Evolutionary conservation across 2,329 filamentous ascomycete species (phyloP).

Genomic region (Xylariaceae sp.): DNA sequence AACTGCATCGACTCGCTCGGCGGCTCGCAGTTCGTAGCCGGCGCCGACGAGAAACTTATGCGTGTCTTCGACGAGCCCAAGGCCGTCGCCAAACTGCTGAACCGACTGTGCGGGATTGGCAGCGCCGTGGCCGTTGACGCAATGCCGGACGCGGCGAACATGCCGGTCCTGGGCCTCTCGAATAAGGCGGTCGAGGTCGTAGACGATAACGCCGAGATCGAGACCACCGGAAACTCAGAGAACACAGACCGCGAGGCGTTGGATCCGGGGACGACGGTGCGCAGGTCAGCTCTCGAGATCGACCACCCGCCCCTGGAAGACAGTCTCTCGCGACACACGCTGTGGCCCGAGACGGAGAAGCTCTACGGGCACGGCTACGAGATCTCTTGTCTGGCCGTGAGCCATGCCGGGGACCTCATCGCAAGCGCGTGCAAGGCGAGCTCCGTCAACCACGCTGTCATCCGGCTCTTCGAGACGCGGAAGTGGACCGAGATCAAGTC

Average conservation of each 20-base stretch:
- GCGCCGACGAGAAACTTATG: conserved; percentile 96
- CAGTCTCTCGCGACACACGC: conserved; percentile 77
- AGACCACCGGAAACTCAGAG: conserved; percentile 35
- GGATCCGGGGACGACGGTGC: conserved; percentile 50
- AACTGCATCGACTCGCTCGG: conserved; percentile 84
- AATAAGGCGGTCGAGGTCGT: conserved; percentile 78
- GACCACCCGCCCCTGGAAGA: conserved; percentile 82
- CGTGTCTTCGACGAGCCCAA: conserved; percentile 89
- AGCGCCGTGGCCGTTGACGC: conserved; percentile 30
- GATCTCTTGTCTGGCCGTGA: conserved; percentile 79
- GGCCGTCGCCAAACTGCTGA: conserved; percentile 70
- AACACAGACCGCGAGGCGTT: conserved; percentile 46
- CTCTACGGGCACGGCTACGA: conserved; percentile 97
- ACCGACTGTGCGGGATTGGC: conserved; percentile 59
- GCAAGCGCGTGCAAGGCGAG: conserved; percentile 92
- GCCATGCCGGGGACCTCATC: conserved; percentile 66
- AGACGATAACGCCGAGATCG: conserved; percentile 36
- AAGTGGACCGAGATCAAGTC: conserved; percentile 85
- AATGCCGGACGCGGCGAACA: conserved; percentile 84
- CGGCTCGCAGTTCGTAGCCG: conserved; percentile 75
- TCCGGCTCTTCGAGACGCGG: conserved; percentile 81
- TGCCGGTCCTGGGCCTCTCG: conserved; percentile 89
- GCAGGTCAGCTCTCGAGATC: conserved; percentile 58
- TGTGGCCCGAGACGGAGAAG: conserved; percentile 96
- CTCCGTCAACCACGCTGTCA: conserved; percentile 88